Evolutionary conservation across 108 stramenopile species (phyloP).

Genomic region (Cyclotella distinguenda): DNA sequence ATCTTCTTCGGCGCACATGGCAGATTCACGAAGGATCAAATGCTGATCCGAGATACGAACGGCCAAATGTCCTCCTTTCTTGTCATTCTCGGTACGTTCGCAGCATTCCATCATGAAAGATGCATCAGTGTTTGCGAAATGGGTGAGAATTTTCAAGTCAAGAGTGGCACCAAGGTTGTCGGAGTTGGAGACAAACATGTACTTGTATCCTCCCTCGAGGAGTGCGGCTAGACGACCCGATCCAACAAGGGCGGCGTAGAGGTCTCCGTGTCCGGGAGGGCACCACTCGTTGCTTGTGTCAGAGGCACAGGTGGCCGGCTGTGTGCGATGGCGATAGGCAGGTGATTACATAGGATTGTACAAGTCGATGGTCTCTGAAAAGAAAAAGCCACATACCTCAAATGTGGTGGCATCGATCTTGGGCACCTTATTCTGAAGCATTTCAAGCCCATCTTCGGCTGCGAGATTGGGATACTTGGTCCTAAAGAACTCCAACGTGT

Average conservation of each 20-base stretch:
- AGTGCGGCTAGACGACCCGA: conserved; percentile 93
- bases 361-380: too few relatives aligned
- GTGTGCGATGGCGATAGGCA: too few relatives aligned
- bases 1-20: conserved; percentile 97
- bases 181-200: conserved; percentile 99
- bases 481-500: conserved; percentile 92
- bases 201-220: conserved; percentile 93
- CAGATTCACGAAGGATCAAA: conserved; percentile 95
- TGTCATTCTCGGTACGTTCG: conserved; percentile 95
- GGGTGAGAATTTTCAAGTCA: conserved; percentile 92
- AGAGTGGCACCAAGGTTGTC: conserved; percentile 99
- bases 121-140: conserved; percentile 87
- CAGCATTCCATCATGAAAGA: conserved; percentile 99
- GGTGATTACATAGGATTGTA: too few relatives aligned
- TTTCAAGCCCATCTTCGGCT: conserved; percentile 95
- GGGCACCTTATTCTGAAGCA: conserved; percentile 99
- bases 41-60: conserved; percentile 84
- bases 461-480: conserved; percentile 83
- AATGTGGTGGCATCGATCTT: conserved; percentile 91
- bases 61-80: conserved; percentile 99
- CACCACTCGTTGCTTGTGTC: conserved; percentile 97
- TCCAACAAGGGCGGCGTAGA: conserved; percentile 97
- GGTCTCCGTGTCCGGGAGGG: conserved; percentile 99
- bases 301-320: conserved; percentile 79
- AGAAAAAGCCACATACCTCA: conserved; percentile 55